phyloP scores from a whole-genome alignment of 208 protist genomes.

The Naegleria fowleri region DNA sequence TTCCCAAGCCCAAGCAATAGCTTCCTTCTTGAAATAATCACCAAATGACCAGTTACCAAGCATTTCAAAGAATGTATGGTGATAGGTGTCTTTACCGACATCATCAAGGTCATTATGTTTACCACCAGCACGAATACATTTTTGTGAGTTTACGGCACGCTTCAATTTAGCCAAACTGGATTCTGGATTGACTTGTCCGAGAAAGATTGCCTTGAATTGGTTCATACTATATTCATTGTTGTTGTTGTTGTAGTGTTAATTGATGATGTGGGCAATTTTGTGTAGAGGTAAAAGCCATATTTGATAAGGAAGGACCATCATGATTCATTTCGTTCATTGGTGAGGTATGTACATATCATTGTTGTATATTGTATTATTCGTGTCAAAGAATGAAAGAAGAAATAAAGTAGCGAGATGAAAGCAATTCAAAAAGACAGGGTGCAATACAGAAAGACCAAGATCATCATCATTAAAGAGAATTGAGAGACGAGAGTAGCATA shows the following conservation, averaged over 20 bases:
- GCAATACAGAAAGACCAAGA: too few species aligned
- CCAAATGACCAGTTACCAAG: constrained; percentile 98
- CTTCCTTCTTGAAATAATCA: constrained; percentile 98
- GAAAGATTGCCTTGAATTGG: constrained; percentile 96
- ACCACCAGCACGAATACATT: constrained; percentile 98
- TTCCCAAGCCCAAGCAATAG: constrained; percentile 92
- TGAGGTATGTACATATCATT: too few species aligned
- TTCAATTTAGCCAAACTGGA: constrained; percentile 81
- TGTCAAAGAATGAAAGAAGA: too few species aligned
- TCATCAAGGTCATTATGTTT: constrained; percentile 99
- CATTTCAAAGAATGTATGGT: constrained; percentile 99
- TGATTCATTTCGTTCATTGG: neutral
- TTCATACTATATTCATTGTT: constrained; percentile 59
- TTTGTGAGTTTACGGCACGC: constrained; percentile 92
- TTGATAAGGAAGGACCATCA: neutral
- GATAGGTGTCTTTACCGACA: constrained; percentile 97
- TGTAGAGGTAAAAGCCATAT: too few species aligned
- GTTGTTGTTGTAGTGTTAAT: neutral
- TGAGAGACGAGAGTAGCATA: too few species aligned
- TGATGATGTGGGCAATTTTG: too few species aligned
- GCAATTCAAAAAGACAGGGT: too few species aligned
- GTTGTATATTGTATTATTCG: too few species aligned
- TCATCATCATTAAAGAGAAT: too few species aligned
- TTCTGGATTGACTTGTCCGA: constrained; percentile 86
- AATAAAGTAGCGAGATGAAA: too few species aligned